Conservation (phyloP, 192 early-diverging fungal genomes). For the Kappamyces sp. region DNA sequence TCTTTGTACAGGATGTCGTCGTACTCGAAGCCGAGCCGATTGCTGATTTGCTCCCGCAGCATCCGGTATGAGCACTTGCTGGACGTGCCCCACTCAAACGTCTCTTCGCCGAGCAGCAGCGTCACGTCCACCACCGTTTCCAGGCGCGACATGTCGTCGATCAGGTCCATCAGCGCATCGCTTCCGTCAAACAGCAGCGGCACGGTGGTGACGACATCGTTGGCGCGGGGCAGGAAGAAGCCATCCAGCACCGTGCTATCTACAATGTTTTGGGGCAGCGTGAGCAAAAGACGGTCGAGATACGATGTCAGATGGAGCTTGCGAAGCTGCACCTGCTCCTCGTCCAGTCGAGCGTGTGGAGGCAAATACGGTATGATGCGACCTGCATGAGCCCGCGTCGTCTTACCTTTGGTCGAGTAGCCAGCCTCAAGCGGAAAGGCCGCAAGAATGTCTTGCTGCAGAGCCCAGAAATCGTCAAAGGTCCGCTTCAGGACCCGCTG, state of each 20-base stretch:
- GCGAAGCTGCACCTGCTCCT: slow-evolving; percentile 9
- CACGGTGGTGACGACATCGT: slow-evolving; percentile 4
- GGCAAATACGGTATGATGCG: too few relatives aligned
- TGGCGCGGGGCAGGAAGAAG: slow-evolving; percentile 8
- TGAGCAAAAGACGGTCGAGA: not conserved
- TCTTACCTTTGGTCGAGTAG: slow-evolving; percentile 10
- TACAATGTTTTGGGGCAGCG: not conserved
- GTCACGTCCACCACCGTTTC: slow-evolving; percentile 3
- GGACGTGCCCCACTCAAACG: slow-evolving; percentile 7
- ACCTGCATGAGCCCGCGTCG: slow-evolving; percentile 1
- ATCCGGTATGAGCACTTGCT: not conserved
- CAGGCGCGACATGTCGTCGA: slow-evolving; percentile 8
- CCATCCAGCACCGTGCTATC: not conserved
- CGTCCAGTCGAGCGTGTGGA: not conserved
- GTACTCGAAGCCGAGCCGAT: slow-evolving; percentile 8
- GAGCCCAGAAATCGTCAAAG: slow-evolving; percentile 4
- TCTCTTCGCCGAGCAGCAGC: slow-evolving; percentile 11
- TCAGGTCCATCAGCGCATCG: slow-evolving; percentile 15
- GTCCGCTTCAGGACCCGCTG: slow-evolving; percentile 9
- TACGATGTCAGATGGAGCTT: slow-evolving; percentile 1
- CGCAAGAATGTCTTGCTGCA: slow-evolving; percentile 8
- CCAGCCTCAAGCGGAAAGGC: slow-evolving; percentile 13
- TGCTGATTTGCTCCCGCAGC: not conserved
- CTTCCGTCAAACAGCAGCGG: slow-evolving; percentile 4
- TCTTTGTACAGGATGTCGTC: slow-evolving; percentile 6